These are phyloP conservation scores for Chaetomium sp. DNA, from an alignment of 2,329 filamentous ascomycete genomes.

Conservation along the genomic window DNA sequence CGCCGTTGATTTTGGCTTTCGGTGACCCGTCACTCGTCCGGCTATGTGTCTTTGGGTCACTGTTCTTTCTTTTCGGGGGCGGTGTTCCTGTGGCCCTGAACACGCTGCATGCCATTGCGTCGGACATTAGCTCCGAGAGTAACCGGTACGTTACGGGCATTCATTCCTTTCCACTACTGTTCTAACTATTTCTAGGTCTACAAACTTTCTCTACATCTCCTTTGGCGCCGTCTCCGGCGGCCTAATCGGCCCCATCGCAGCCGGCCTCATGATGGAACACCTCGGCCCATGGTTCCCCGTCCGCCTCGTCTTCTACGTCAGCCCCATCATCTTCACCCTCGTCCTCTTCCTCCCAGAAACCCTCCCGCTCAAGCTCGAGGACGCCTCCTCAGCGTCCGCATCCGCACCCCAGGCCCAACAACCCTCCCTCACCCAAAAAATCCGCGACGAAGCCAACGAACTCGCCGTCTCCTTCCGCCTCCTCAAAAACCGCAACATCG, in stretches of 20 bases:
- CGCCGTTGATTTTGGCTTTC: conserved; percentile 12
- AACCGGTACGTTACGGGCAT: conserved; percentile 12
- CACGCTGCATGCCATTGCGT: conserved; percentile 19
- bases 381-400: neutral
- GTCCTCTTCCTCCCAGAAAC: conserved; percentile 21
- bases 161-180: neutral
- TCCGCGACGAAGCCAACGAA: conserved; percentile 9
- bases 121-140: conserved; percentile 17
- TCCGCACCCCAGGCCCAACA: neutral
- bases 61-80: conserved; percentile 21
- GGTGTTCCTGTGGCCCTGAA: conserved; percentile 20
- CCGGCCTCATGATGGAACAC: conserved; percentile 20
- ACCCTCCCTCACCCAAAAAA: neutral
- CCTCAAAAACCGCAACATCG: conserved; percentile 17
- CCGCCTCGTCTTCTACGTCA: conserved; percentile 16
- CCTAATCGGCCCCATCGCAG: conserved; percentile 15
- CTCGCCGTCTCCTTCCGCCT: conserved; percentile 12
- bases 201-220: conserved; percentile 16
- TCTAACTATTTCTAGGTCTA: conserved; percentile 10
- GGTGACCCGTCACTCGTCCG: conserved; percentile 11
- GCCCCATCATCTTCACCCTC: conserved; percentile 14
- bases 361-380: conserved; percentile 11
- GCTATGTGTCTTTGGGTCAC: conserved; percentile 12
- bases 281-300: conserved; percentile 20
- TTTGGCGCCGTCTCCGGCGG: conserved; percentile 16